Base-by-base conservation (phyloP, 805 yeast genomes). In the Scheffersomyces stipitis region DNA sequence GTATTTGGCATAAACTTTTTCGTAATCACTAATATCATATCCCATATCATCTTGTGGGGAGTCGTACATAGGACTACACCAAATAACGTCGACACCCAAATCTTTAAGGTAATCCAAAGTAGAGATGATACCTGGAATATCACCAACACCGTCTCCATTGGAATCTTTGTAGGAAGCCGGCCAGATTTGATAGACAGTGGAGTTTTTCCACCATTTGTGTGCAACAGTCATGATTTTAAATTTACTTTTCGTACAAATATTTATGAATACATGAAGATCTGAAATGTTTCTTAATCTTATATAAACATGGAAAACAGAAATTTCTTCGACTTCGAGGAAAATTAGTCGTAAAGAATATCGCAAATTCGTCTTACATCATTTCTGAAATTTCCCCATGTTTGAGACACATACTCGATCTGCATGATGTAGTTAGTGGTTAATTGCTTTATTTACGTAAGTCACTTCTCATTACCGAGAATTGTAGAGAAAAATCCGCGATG, bases 21-120 rank as follows among this genome's bases (percentile, higher is more conserved):
- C 69, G 58, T 78, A 78, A 56, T 78, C 71, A 14, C 75, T 57
- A 48, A 78, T 75, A 47, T 78, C 83, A 51, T 77, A 78, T 3
- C 83, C 83, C 82, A 78, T 77, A 52, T 78, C 83, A 34, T 70
- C 75, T 52, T 74, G 78, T 4, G 83, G 83, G 3, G 80, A 72
- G 42, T 73, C 78, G 57, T 66, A 76, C 63, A 74, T 73, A 15
- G 83, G 83, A 17, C 76, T 72, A 36, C 78, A 53, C 83, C 83
- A 78, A 28, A 78, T 59, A 12, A 73, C 70, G 39, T 75, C 80
- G 12, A 64, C 64, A 2, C 80, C 80, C 22, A 77, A 57, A 15
- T 53, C 55, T 49, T 73, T 68, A 53, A 78, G 51, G 53, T 78
- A 75, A 54, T 75, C 80, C 45, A 78, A 58, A 20, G 70, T 68